Conservation (phyloP, 2,329 filamentous ascomycete species). For the Mycosphaerella arachidis region DNA sequence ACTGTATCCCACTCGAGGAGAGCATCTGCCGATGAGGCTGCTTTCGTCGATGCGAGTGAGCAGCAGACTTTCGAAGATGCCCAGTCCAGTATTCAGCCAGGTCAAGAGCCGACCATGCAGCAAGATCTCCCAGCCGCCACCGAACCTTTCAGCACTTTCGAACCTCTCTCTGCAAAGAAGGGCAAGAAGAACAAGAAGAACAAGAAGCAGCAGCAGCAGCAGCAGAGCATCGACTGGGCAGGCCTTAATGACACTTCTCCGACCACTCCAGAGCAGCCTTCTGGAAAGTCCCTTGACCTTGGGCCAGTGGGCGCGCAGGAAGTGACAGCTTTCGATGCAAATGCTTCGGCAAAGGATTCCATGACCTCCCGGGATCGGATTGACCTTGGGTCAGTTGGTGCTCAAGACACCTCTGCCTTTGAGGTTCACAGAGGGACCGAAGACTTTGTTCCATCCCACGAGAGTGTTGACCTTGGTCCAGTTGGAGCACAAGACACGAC, state of each 20-base stretch:
- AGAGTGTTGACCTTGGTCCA: neutral
- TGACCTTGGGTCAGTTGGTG: neutral
- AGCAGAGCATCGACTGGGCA: constrained; percentile 9
- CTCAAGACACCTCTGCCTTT: neutral
- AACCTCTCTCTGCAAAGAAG: constrained; percentile 17
- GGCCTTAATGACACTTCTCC: neutral
- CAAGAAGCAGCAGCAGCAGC: constrained; percentile 16
- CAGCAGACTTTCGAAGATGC: neutral
- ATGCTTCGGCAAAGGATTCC: neutral
- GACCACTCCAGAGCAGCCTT: neutral
- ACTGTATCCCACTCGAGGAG: neutral
- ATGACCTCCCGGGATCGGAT: neutral
- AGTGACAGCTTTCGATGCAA: neutral
- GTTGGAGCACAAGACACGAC: neutral
- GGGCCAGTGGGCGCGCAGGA: neutral
- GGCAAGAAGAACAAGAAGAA: constrained; percentile 22
- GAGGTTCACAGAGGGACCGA: neutral
- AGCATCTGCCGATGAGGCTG: neutral
- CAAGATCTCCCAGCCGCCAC: neutral
- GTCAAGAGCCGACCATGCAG: neutral
- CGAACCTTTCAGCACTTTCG: neutral
- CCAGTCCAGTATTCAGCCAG: no score
- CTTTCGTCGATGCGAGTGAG: constrained; percentile 1
- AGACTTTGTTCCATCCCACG: neutral
- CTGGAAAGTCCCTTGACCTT: neutral